Base-by-base conservation (phyloP, 1,284 basidiomycete species). In the Puccinia hordei region DNA sequence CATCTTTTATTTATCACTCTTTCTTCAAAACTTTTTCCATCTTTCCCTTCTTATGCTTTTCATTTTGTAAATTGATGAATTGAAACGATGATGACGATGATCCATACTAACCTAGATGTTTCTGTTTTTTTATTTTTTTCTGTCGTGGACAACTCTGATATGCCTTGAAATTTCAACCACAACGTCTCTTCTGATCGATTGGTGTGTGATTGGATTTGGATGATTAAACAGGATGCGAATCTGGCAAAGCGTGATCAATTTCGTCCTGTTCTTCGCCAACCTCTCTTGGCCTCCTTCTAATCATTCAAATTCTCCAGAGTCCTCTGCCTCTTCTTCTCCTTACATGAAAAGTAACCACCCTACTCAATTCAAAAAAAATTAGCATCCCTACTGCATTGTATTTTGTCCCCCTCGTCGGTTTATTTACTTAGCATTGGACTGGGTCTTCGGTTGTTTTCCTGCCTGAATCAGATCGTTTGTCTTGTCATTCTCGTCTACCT, bases 201-300 rank as follows among this genome's bases (percentile, higher is more conserved):
- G 53, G 15, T 49, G 46, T 3, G 46, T 49, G 46, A 8, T 49
- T 19, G 10, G 46, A 59, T 22, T 59, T 27, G 9, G 30, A n/a
- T n/a, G 30, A 15, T 24, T 27, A 24, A 22, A 59, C 57, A 59
- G 57, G 57, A 59, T 59, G 57, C 19, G 63, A 13, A 33, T 66
- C 1, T 66, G 35, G 63, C 38, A 41, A 24, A 66, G 63, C 19
- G n/a, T 66, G 3, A 44, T 66, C 63, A 33, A 30, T 10, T 66
- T 66, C 35, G 41, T 66, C 17, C 2, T 66, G 15, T 46, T 66
- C 63, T 66, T 66, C 17, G n/a, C 19, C 22, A 66, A 66, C 41
- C 63, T 66, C 5, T 66, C 63, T 22, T 66, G 63, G 63, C 57
- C 57, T 59, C 33, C 57, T 8, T 59, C 57, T 9, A 24, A 2